phyloP scores from a whole-genome alignment of 2,329 filamentous ascomycete genomes.

The Fusarium sublunatum region DNA sequence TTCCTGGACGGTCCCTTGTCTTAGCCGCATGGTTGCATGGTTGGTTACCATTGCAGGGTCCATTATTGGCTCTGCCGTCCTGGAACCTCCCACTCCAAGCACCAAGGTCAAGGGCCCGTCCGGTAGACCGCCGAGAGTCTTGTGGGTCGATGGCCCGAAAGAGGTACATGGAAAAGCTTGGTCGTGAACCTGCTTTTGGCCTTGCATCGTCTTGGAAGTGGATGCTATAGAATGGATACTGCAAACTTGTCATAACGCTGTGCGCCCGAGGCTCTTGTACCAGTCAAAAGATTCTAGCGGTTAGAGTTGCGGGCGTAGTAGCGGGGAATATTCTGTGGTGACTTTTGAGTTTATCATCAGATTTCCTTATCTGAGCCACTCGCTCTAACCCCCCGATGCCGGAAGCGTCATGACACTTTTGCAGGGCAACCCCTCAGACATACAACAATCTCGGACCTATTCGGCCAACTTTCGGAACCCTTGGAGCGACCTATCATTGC shows the following conservation, averaged over 20 bases:
- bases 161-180: conserved; percentile 39
- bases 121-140: conserved; percentile 29
- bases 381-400: conserved; percentile 33
- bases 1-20: conserved; percentile 36
- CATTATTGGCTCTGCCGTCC: conserved; percentile 39
- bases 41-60: conserved; percentile 39
- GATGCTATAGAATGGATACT: conserved; percentile 13
- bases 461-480: conserved; percentile 15
- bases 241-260: conserved; percentile 7
- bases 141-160: conserved; percentile 36
- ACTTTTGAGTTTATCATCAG: conserved; percentile 36
- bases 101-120: conserved; percentile 29
- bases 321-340: conserved; percentile 26
- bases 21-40: conserved; percentile 42
- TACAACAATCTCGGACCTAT: conserved; percentile 5
- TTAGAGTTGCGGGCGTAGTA: conserved; percentile 29
- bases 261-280: background rate
- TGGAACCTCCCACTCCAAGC: conserved; percentile 38
- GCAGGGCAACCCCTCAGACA: background rate
- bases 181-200: conserved; percentile 27
- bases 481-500: conserved; percentile 6
- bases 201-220: conserved; percentile 28
- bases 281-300: conserved; percentile 15
- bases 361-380: conserved; percentile 40
- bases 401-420: conserved; percentile 21